These are phyloP conservation scores for Collybia mongolica DNA, from an alignment of 768 basidiomycete species.

Conservation along the genomic window DNA sequence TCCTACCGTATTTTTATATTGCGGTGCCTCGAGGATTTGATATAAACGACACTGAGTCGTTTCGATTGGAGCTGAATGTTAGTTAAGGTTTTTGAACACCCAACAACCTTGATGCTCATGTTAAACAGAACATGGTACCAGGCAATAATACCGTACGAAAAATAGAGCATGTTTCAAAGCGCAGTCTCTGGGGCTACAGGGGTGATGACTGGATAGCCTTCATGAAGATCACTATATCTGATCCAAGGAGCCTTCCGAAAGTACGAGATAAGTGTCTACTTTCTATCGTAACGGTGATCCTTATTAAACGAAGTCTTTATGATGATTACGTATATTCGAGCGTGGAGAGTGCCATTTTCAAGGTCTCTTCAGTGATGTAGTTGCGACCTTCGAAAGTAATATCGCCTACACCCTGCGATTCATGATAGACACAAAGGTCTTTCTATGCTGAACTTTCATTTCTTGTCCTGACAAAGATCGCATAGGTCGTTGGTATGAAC, in stretches of 20 bases:
- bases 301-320: constrained; percentile 13
- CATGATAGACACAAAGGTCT: constrained; percentile 96
- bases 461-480: neutral
- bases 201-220: constrained; percentile 82
- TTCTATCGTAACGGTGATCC: neutral
- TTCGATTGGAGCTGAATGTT: constrained; percentile 76
- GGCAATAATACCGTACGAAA: constrained; percentile 39
- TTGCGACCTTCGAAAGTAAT: constrained; percentile 90
- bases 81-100: constrained; percentile 20
- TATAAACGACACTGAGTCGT: constrained; percentile 60
- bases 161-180: constrained; percentile 61
- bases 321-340: constrained; percentile 63
- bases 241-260: constrained; percentile 79
- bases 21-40: constrained; percentile 83
- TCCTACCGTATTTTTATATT: constrained; percentile 93
- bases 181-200: constrained; percentile 84
- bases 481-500: constrained; percentile 95
- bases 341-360: constrained; percentile 69
- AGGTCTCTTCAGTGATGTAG: constrained; percentile 50
- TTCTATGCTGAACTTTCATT: constrained; percentile 6
- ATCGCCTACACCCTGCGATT: constrained; percentile 89
- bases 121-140: constrained; percentile 28
- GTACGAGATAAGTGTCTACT: constrained; percentile 77
- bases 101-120: neutral
- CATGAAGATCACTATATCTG: constrained; percentile 76